Conservation (phyloP, 768 basidiomycete species). For the Termitomyces heimii region DNA sequence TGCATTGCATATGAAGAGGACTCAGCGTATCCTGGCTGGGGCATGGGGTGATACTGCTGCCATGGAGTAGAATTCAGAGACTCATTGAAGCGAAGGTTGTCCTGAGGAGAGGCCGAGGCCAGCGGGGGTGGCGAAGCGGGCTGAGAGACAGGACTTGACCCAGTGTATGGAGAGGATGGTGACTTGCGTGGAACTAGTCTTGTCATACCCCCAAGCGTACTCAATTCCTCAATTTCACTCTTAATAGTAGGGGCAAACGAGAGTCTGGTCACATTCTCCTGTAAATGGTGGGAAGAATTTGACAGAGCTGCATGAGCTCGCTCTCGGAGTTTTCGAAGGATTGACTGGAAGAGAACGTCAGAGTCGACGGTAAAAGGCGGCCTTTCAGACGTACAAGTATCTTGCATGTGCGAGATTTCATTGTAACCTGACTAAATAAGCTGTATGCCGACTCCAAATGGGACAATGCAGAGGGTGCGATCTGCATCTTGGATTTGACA, state of each 20-base stretch:
- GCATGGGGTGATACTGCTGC: conserved; percentile 28
- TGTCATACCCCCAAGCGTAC: conserved; percentile 58
- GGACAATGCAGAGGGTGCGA: conserved; percentile 62
- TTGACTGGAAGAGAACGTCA: conserved; percentile 37
- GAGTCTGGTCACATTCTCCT: conserved; percentile 22
- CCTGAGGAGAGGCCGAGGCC: conserved; percentile 14
- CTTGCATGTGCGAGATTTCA: conserved; percentile 47
- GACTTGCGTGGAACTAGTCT: conserved; percentile 51
- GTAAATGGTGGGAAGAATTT: conserved; percentile 18
- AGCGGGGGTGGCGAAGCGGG: conserved; percentile 39
- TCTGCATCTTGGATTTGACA: conserved; percentile 54
- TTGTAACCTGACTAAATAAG: conserved; percentile 50
- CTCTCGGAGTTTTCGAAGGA: conserved; percentile 50
- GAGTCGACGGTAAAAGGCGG: not conserved
- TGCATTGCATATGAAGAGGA: conserved; percentile 14
- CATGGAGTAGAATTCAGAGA: conserved; percentile 16
- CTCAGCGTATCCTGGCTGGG: conserved; percentile 26
- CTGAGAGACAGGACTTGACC: conserved; percentile 38
- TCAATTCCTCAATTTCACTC: conserved; percentile 55
- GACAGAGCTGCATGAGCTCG: conserved; percentile 41
- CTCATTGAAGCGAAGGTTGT: conserved; percentile 13
- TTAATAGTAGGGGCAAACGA: conserved; percentile 40
- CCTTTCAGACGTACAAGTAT: conserved; percentile 42
- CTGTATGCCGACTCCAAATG: conserved; percentile 59
- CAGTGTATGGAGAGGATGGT: conserved; percentile 38